A percentile compares a stretch with the other conserved stretches of the same genome.
These are phyloP conservation scores for Pythium folliculosum DNA, from an alignment of 352 stramenopile genomes.

Conservation along the genomic window DNA sequence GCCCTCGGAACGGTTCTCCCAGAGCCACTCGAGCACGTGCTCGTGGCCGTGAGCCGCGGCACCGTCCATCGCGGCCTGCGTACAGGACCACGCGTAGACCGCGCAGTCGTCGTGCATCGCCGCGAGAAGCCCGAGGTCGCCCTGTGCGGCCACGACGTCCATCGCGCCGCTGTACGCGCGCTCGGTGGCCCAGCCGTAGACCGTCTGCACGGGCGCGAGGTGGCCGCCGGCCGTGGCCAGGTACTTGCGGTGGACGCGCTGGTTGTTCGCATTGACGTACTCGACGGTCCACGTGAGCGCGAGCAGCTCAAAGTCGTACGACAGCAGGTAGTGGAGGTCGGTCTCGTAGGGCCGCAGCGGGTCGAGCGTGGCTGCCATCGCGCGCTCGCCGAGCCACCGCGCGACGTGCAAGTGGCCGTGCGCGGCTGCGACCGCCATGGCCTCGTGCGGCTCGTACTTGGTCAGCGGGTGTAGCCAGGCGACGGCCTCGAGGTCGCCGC, in stretches of 20 bases:
- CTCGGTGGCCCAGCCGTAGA: slow-evolving; percentile 7
- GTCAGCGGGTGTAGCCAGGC: slow-evolving; percentile 40
- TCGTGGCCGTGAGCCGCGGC: slow-evolving; percentile 31
- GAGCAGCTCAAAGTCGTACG: neutral
- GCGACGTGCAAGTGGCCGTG: slow-evolving; percentile 36
- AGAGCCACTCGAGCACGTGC: slow-evolving; percentile 38
- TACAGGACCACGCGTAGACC: slow-evolving; percentile 18
- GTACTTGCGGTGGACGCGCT: slow-evolving; percentile 24
- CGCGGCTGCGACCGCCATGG: slow-evolving; percentile 46
- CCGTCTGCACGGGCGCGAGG: slow-evolving; percentile 8
- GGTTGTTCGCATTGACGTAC: slow-evolving; percentile 11
- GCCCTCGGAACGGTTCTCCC: slow-evolving; percentile 12
- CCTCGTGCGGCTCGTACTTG: slow-evolving; percentile 36
- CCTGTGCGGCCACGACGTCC: slow-evolving; percentile 9
- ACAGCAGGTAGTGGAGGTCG: slow-evolving; percentile 5
- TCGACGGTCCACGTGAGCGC: slow-evolving; percentile 19
- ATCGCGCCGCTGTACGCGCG: slow-evolving; percentile 11
- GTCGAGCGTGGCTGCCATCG: neutral
- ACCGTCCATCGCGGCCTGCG: slow-evolving; percentile 7
- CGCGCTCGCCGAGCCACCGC: slow-evolving; percentile 35
- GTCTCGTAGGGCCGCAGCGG: slow-evolving; percentile 9
- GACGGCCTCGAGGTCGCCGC: slow-evolving; percentile 39
- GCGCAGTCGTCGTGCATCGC: slow-evolving; percentile 14
- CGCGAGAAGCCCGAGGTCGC: slow-evolving; percentile 8
- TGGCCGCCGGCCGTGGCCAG: neutral